Evolutionary conservation across 331 rosid species (phyloP).

Genomic region (Saraca asoca): DNA sequence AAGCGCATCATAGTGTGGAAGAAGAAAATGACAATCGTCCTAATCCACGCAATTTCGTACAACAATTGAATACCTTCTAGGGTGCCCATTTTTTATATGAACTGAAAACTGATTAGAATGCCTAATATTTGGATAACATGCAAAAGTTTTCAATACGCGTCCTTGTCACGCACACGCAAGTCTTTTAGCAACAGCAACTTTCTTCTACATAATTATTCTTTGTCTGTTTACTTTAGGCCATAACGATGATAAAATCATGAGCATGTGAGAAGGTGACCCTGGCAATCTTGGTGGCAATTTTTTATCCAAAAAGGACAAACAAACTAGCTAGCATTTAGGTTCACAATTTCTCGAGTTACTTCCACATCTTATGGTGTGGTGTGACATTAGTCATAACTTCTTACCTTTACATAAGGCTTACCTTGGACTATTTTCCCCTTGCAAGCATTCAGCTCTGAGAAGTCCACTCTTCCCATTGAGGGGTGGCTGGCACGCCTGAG

Average conservation of each 20-base stretch:
- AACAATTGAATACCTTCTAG: not conserved
- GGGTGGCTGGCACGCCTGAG: slow-evolving; percentile 51
- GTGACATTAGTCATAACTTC: not conserved
- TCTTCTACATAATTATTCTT: not conserved
- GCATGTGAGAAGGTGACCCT: slow-evolving; percentile 30
- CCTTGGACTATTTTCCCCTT: slow-evolving; percentile 41
- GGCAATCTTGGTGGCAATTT: slow-evolving; percentile 12
- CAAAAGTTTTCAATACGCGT: not conserved
- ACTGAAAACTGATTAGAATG: not conserved
- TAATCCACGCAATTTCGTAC: not conserved
- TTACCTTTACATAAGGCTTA: slow-evolving; percentile 17
- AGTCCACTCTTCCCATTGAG: slow-evolving; percentile 51
- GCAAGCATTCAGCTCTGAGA: slow-evolving; percentile 52
- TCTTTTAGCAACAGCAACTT: not conserved
- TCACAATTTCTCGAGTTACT: not conserved
- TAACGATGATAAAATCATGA: not conserved
- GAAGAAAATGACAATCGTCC: not conserved
- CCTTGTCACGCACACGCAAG: not conserved
- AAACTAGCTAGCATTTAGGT: not conserved
- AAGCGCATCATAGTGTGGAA: not conserved
- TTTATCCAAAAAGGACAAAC: slow-evolving; percentile 36
- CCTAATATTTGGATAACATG: not conserved
- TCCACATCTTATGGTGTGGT: not conserved
- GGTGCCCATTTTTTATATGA: not conserved
- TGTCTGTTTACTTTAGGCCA: not conserved